Percentiles rank a stretch among this genome's conserved stretches.
These are phyloP conservation scores for Russula lepida DNA, from an alignment of 768 basidiomycete species.

Conservation along the genomic window DNA sequence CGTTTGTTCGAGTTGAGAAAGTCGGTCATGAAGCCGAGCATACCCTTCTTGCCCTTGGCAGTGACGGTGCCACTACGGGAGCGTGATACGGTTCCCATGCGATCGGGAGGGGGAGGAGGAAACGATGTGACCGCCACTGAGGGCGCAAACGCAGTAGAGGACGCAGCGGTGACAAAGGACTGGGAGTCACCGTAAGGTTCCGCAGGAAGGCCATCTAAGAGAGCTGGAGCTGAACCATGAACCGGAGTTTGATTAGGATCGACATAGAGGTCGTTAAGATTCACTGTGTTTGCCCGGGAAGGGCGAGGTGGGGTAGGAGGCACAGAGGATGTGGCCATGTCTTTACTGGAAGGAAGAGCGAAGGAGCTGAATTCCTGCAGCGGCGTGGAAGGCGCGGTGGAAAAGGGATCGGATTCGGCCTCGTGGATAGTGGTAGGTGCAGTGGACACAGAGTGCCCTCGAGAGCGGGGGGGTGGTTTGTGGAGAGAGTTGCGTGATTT, in stretches of 20 bases:
- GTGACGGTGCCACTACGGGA: conserved; percentile 36
- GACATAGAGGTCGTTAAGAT: conserved; percentile 64
- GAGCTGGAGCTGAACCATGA: conserved; percentile 38
- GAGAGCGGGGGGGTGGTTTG: conserved; percentile 29
- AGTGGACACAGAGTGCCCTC: conserved; percentile 27
- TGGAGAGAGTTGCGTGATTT: conserved; percentile 25
- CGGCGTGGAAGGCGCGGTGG: conserved; percentile 28
- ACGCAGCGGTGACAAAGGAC: neutral
- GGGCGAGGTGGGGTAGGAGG: conserved; percentile 66
- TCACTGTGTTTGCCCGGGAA: conserved; percentile 78
- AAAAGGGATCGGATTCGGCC: conserved; percentile 24
- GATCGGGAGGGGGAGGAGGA: conserved; percentile 14
- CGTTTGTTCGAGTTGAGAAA: conserved; percentile 71
- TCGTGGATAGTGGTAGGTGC: conserved; percentile 38
- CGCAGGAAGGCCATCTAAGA: conserved; percentile 26
- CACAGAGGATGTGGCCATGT: conserved; percentile 26
- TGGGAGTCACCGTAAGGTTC: conserved; percentile 6
- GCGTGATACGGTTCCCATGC: conserved; percentile 28
- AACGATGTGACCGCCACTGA: conserved; percentile 8
- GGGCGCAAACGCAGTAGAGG: conserved; percentile 5
- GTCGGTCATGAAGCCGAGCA: conserved; percentile 56
- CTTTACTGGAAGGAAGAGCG: conserved; percentile 26
- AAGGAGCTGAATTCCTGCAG: conserved; percentile 17
- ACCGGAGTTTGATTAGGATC: conserved; percentile 33
- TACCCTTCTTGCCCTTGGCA: conserved; percentile 50